phyloP scores from a whole-genome alignment of 768 basidiomycete genomes.

The Pulveroboletus sp. region DNA sequence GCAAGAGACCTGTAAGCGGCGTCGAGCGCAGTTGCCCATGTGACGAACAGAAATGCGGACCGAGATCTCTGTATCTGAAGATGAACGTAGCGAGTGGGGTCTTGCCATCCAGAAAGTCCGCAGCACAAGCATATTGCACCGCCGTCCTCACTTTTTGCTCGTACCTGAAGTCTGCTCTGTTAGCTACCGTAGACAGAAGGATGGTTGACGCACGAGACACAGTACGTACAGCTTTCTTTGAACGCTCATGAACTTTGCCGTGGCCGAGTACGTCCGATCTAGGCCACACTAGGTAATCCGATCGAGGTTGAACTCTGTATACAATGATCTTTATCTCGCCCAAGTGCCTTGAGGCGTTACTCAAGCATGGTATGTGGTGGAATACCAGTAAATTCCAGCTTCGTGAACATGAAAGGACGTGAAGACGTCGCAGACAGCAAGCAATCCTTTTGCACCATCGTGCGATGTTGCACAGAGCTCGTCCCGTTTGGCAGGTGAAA shows the following conservation, averaged over 20 bases:
- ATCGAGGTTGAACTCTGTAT: background rate
- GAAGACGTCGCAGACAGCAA: constrained; percentile 11
- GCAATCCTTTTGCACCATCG: background rate
- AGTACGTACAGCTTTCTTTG: constrained; percentile 30
- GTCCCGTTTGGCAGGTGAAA: background rate
- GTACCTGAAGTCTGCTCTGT: constrained; percentile 15
- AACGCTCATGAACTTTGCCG: constrained; percentile 27
- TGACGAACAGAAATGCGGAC: constrained; percentile 12
- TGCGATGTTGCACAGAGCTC: background rate
- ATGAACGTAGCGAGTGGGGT: constrained; percentile 23
- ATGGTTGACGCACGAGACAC: constrained; percentile 21
- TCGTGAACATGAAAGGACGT: constrained; percentile 25
- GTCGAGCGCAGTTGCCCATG: background rate
- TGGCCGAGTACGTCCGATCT: background rate
- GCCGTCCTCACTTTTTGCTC: constrained; percentile 14
- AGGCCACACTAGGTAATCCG: background rate
- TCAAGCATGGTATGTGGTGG: background rate
- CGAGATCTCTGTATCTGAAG: constrained; percentile 28
- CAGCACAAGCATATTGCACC: background rate
- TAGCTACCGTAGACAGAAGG: background rate
- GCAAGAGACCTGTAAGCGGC: constrained; percentile 20
- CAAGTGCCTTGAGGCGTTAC: constrained; percentile 12
- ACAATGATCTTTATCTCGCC: constrained; percentile 20
- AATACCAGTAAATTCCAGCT: constrained; percentile 28
- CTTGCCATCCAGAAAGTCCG: constrained; percentile 10